Evolutionary conservation across 352 stramenopile species (phyloP).

Genomic region (Globisporangium lucens): DNA sequence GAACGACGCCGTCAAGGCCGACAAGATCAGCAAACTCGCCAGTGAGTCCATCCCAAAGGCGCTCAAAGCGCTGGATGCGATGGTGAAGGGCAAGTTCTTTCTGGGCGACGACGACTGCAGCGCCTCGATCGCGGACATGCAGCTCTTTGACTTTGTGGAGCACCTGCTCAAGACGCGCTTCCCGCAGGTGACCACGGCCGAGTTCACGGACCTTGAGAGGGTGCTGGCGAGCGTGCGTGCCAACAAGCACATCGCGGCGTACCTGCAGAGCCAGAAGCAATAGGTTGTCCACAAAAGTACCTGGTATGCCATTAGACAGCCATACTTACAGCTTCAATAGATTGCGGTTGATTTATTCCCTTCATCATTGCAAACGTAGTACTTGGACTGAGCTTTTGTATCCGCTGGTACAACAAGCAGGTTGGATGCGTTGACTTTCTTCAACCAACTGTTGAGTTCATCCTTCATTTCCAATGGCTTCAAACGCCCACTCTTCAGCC

Average conservation of each 20-base stretch:
- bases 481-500: too few relatives aligned
- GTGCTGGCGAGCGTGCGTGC: conserved; percentile 32
- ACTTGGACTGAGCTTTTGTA: too few relatives aligned
- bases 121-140: conserved; percentile 41
- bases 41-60: conserved; percentile 22
- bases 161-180: conserved; percentile 30
- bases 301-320: too few relatives aligned
- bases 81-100: conserved; percentile 44
- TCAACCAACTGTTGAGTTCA: too few relatives aligned
- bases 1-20: conserved; percentile 35
- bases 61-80: conserved; percentile 20
- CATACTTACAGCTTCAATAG: too few relatives aligned
- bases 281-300: background rate
- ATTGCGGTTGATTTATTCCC: too few relatives aligned
- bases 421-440: too few relatives aligned
- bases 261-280: conserved; percentile 14
- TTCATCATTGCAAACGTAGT: too few relatives aligned
- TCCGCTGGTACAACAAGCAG: too few relatives aligned
- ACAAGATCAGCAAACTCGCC: conserved; percentile 24
- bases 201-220: conserved; percentile 42
- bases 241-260: conserved; percentile 34
- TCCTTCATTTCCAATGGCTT: too few relatives aligned
- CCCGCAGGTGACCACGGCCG: conserved; percentile 19
- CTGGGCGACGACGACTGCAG: conserved; percentile 34
- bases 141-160: conserved; percentile 47